Base-by-base conservation (phyloP, 495 filamentous ascomycete genomes). In the Aspergillus panamensis region DNA sequence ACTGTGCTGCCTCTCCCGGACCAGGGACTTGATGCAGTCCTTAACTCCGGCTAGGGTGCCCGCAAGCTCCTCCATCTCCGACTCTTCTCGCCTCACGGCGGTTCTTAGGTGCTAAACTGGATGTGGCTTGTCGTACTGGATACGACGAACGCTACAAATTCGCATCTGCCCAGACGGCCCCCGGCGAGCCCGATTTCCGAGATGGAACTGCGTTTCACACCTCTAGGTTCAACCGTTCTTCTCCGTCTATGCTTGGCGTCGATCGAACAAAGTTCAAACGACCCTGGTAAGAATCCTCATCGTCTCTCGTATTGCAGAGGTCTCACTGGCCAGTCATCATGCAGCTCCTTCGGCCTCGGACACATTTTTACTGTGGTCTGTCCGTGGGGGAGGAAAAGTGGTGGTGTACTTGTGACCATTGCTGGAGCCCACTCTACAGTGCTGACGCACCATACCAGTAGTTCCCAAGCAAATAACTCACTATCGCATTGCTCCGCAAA, bases 1-100 rank as follows among this genome's bases (percentile, higher is more conserved):
- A 58, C 30, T 7, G 42, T 52, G 48, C 40, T 52, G 56, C 56
- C 56, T 58, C 37, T 20, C 3, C 48, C 30, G 48, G 47, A 44
- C 8, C 39, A 48, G 50, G 19, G 31, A 47, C 40, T n/a, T 49
- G 31, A 33, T 33, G 20, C 8, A 47, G 48, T 52, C 48, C 49
- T 37, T 58, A 58, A 58, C 48, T 40, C 56, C 56, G 56, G 20
- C 19, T 17, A 30, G 20, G 5, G 25, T 25, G 5, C 25, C 25
- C 30, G 40, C 56, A 52, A 58, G 56, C 47, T 49, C 32, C 35
- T 25, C 25, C 25, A 5, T 25, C 25, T 25, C 25, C 25, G 25
- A 25, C 25, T 25, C 25, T 25, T 25, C 25, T 25, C 25, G 25
- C 25, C 25, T 33, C 16, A 48, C 42, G 48, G 48, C 8, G 10